Conservation (phyloP, 495 filamentous ascomycete species). For the Evansstolkia leycettana region DNA sequence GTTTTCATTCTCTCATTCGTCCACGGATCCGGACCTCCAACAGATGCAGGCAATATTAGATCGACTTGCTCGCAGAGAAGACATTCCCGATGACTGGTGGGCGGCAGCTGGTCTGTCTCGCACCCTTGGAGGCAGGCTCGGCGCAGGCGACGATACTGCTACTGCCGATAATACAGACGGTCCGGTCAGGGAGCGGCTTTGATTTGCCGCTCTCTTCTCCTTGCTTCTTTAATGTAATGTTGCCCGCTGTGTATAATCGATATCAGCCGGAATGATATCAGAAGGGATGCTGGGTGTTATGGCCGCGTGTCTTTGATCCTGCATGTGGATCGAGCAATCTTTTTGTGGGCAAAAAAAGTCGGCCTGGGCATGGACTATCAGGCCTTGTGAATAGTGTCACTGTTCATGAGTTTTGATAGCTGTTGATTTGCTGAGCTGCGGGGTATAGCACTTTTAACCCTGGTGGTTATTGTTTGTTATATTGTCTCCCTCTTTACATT, state of each 20-base stretch:
- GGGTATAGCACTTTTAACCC: too few species aligned
- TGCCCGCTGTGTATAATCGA: constrained; percentile 7
- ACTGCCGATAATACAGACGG: constrained; percentile 1
- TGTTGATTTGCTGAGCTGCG: too few species aligned
- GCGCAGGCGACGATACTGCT: constrained; percentile 11
- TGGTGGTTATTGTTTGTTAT: too few species aligned
- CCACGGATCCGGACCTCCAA: constrained; percentile 32
- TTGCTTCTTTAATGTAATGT: constrained; percentile 4
- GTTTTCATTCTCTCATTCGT: constrained; percentile 21
- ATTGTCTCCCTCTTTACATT: too few species aligned
- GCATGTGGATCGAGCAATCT: too few species aligned
- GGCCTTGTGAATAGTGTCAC: too few species aligned
- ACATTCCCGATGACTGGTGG: constrained; percentile 73
- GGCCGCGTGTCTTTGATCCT: too few species aligned
- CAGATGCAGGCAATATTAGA: constrained; percentile 59
- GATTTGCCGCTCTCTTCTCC: constrained; percentile 1
- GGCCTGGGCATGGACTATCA: too few species aligned
- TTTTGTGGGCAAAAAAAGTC: too few species aligned
- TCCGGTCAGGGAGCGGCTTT: constrained; percentile 4
- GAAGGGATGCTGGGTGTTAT: too few species aligned
- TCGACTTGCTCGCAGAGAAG: constrained; percentile 49
- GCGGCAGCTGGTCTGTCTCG: constrained; percentile 54
- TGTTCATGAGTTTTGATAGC: too few species aligned
- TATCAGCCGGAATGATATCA: not conserved
- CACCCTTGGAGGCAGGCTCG: constrained; percentile 27